Percentiles rank a stretch among this genome's conserved stretches.
Evolutionary conservation across 148 eudicot species (phyloP).

Genomic region (Vaccinium darrowii): DNA sequence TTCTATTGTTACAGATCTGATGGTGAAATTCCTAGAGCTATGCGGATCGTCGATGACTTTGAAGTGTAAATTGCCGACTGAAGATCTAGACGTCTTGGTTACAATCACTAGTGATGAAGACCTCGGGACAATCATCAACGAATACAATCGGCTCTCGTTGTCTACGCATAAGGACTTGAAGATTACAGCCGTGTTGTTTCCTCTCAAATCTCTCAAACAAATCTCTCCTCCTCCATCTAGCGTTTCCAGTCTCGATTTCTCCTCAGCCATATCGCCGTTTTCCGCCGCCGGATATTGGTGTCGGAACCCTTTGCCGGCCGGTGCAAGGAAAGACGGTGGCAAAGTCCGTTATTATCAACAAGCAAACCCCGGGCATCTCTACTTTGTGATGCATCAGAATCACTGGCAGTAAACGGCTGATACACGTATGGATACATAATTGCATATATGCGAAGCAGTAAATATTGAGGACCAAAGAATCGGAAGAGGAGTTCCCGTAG

Average conservation of each 20-base stretch:
- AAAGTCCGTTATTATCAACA: neutral
- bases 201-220: constrained; percentile 22
- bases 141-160: constrained; percentile 39
- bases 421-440: too few relatives aligned
- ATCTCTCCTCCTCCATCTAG: constrained; percentile 34
- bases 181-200: constrained; percentile 54
- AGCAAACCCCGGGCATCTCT: neutral
- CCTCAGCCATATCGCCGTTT: neutral
- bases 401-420: too few relatives aligned
- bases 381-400: neutral
- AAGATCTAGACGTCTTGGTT: constrained; percentile 67
- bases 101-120: constrained; percentile 69
- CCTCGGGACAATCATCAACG: constrained; percentile 55
- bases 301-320: neutral
- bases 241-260: neutral
- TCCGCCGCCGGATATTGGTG: neutral
- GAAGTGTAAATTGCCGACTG: constrained; percentile 67
- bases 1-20: constrained; percentile 10
- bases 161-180: constrained; percentile 24
- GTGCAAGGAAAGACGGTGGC: neutral
- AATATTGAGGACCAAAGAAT: neutral
- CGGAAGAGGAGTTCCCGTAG: too few relatives aligned
- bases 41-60: constrained; percentile 45
- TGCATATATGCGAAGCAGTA: neutral
- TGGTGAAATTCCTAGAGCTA: constrained; percentile 50